Base-by-base conservation (phyloP, 163 green algal genomes). In the Smithsoniella earleae region DNA sequence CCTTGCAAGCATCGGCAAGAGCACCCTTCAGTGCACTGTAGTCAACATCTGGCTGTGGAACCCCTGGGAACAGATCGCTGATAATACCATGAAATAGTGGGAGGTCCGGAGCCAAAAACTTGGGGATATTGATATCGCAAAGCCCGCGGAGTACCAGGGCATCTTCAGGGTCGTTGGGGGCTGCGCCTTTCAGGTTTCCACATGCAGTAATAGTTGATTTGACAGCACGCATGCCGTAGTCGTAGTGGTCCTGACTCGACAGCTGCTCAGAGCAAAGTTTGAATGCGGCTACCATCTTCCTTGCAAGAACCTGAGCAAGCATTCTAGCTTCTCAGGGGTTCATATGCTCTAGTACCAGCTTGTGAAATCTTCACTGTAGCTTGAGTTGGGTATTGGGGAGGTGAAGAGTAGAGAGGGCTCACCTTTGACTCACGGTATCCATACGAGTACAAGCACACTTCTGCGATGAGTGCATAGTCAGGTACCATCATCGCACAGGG, bases 401-500 rank as follows among this genome's bases (percentile, higher is more conserved):
- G n/a, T n/a, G n/a, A n/a, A n/a, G n/a, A n/a, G n/a, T n/a, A n/a
- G n/a, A n/a, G n/a, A n/a, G 55, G 5, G 10, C 55, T 10, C 43
- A 34, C 31, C 62, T 85, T 89, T 55, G 80, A 82, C 37, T 86
- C 65, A 28, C 79, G 74, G 79, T 89, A 91, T 27, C 87, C 87
- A 63, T 91, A 91, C 4, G 73, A 84, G 76, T 85, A 89, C 28
- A 94, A 75, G 49, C 74, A 88, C 72, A 94, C 91, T 80, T 94
- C 88, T 1, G 77, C 88, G 75, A 94, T 94, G 2, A 94, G 83
- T 0, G 83, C 83, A 76, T 92, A 94, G 80, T 94, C 87, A 45
- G 88, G 88, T 28, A 94, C 88, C 88, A 94, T 94, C 88, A 94
- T 94, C n/a, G 88, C 86, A 76, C 84, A 90, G 2, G 88, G 87